Evolutionary conservation across 2,329 filamentous ascomycete genomes (phyloP), one percentile per base, ranked within the genome.

Genomic region (Eutypella sp.): DNA sequence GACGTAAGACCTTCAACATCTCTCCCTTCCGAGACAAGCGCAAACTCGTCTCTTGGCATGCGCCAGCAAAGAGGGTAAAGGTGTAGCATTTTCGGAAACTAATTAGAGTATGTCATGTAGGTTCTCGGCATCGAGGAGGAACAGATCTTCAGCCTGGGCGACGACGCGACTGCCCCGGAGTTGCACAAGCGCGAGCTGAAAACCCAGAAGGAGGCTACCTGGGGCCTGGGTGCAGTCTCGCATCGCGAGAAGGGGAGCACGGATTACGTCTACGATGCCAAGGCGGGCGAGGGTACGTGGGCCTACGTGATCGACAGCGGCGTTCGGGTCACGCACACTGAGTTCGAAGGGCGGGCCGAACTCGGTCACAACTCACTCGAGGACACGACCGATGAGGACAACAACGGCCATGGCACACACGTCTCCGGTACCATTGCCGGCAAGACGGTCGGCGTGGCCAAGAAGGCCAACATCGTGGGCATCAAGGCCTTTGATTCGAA

Each of bases 231-330:
- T 3, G 65, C 70, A 41, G 62, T 76, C 49, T 76, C 74, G 8
- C 66, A 69, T 57, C 57, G 57, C 20, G 59, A 47, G 16, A 50
- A 57, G 13, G 63, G 61, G 33, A 58, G 57, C 3, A 64, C 50
- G 3, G 58, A 60, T 40, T 75, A 74, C 54, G 48, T 62, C 39
- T 75, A 74, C 53, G 68, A 75, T 49, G 52, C 54, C 24, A 57
- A 59, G 2, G 69, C 70, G 22, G 72, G 72, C 16, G 44, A 52
- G 11, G 65, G 60, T 20, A 70, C 63, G 42, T 79, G 65, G 49
- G 68, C 71, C 44, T 82, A 81, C 57, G 61, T 81, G 34, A 62
- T 81, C 43, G 78, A 81, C 60, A 78, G 72, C 0, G 77, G 78
- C 40, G 68, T 81, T 39, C 63, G 67, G 16, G 65, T 63, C 27